Conservation (phyloP, 305 asterid genomes). For the Coffea humblotiana region DNA sequence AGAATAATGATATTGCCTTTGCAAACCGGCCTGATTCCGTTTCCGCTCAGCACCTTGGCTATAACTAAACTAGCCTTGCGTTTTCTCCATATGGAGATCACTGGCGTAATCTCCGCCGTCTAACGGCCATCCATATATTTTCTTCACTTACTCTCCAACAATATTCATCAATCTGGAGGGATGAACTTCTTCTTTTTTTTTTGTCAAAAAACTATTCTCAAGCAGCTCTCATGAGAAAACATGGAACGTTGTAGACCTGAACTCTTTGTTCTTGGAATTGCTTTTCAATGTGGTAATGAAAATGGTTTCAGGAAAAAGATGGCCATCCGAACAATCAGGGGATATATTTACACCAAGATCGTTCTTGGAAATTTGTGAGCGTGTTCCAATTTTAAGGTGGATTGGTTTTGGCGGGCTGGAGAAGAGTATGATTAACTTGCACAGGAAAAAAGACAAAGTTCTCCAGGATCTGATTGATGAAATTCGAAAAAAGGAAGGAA, state of each 20-base stretch:
- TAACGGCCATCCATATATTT: neutral
- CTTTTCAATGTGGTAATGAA: neutral
- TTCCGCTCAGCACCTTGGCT: neutral
- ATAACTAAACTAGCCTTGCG: neutral
- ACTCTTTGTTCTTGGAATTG: neutral
- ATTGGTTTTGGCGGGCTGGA: neutral
- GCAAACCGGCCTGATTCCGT: neutral
- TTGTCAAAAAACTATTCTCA: neutral
- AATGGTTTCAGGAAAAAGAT: neutral
- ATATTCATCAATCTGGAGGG: neutral
- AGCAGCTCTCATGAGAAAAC: neutral
- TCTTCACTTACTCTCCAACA: neutral
- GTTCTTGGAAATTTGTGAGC: neutral
- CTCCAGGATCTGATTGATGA: neutral
- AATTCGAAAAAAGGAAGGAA: neutral
- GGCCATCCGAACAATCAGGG: neutral
- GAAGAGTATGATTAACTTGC: neutral
- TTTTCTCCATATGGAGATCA: neutral
- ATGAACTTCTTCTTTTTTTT: neutral
- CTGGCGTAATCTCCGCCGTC: neutral
- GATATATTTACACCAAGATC: neutral
- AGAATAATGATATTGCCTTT: neutral
- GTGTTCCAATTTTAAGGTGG: neutral
- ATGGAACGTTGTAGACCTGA: neutral
- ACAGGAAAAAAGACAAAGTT: neutral